A percentile compares a stretch with the other conserved stretches of the same genome.
Evolutionary conservation across 768 basidiomycete genomes (phyloP).

Genomic region (Psilocybe subaeruginosa): DNA sequence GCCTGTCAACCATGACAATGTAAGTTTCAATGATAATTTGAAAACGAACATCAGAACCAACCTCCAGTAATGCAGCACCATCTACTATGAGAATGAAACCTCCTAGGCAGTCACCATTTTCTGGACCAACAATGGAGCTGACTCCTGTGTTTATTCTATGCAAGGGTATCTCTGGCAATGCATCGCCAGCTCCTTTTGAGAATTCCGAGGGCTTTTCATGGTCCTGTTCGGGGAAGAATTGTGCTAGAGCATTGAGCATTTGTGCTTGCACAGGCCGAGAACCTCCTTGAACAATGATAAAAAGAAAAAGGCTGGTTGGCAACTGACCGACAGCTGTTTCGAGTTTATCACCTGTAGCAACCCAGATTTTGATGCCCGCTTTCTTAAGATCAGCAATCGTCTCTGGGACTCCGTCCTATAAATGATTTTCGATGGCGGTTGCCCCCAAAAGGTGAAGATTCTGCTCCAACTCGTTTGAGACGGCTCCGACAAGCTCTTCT

Average conservation of each 20-base stretch:
- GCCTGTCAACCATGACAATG: constrained; percentile 44
- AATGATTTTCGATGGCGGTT: constrained; percentile 94
- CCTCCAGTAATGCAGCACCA: constrained; percentile 67
- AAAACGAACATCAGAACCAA: constrained; percentile 15
- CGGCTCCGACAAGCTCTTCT: constrained; percentile 74
- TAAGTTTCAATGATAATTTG: background rate
- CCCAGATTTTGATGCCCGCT: constrained; percentile 98
- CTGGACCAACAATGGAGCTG: constrained; percentile 78
- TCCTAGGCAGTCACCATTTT: constrained; percentile 86
- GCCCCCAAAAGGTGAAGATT: constrained; percentile 84
- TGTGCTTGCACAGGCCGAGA: constrained; percentile 73
- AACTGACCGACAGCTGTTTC: constrained; percentile 88
- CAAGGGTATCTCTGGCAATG: constrained; percentile 40
- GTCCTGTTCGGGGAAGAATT: constrained; percentile 82
- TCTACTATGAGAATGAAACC: constrained; percentile 95
- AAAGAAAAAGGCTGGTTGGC: constrained; percentile 21
- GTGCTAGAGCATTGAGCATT: constrained; percentile 73
- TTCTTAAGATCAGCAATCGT: constrained; percentile 92
- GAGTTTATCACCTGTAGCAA: constrained; percentile 96
- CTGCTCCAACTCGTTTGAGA: constrained; percentile 80
- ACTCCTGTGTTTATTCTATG: constrained; percentile 70
- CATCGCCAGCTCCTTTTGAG: constrained; percentile 19
- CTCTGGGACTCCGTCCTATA: constrained; percentile 98
- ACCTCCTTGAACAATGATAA: constrained; percentile 88
- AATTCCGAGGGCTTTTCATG: constrained; percentile 9